Percentiles rank a stretch among this genome's conserved stretches.
These are phyloP conservation scores for Hypholoma sublateritium DNA, from an alignment of 768 basidiomycete species.

Conservation along the genomic window DNA sequence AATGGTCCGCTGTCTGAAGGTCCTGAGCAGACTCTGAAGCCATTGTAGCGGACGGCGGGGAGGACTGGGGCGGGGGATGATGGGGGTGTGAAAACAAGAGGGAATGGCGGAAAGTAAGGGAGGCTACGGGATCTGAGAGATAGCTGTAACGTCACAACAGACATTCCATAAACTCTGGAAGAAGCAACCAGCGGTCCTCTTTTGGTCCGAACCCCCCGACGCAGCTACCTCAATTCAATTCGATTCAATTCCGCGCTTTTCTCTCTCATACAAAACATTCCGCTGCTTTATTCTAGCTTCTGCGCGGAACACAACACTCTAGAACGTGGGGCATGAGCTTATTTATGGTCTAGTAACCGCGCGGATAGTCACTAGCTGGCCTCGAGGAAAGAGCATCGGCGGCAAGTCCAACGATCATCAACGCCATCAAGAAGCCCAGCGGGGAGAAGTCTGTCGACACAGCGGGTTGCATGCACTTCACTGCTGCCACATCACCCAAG, in stretches of 20 bases:
- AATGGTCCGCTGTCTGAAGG: constrained; percentile 63
- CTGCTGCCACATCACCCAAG: not conserved
- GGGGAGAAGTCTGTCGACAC: not conserved
- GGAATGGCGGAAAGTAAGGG: constrained; percentile 25
- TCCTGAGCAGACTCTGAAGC: constrained; percentile 33
- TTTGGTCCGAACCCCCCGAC: constrained; percentile 26
- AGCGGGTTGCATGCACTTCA: not conserved
- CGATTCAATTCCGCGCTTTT: constrained; percentile 1
- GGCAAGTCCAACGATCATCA: constrained; percentile 5
- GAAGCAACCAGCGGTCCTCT: constrained; percentile 39
- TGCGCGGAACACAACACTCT: constrained; percentile 15
- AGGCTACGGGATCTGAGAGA: constrained; percentile 19
- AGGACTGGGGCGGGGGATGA: constrained; percentile 23
- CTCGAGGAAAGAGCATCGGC: constrained; percentile 2
- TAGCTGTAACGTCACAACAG: constrained; percentile 37
- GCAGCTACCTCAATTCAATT: constrained; percentile 17
- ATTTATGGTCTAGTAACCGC: constrained; percentile 14
- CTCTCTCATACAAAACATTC: constrained; percentile 1
- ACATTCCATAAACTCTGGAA: constrained; percentile 48
- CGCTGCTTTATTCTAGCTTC: constrained; percentile 8
- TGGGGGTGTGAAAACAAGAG: constrained; percentile 41
- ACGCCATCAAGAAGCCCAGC: constrained; percentile 6
- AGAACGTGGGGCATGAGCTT: constrained; percentile 10
- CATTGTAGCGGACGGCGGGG: constrained; percentile 24
- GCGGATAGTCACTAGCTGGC: constrained; percentile 9